Base-by-base conservation (phyloP, 164 flowering plant genomes). In the Sedum album region DNA sequence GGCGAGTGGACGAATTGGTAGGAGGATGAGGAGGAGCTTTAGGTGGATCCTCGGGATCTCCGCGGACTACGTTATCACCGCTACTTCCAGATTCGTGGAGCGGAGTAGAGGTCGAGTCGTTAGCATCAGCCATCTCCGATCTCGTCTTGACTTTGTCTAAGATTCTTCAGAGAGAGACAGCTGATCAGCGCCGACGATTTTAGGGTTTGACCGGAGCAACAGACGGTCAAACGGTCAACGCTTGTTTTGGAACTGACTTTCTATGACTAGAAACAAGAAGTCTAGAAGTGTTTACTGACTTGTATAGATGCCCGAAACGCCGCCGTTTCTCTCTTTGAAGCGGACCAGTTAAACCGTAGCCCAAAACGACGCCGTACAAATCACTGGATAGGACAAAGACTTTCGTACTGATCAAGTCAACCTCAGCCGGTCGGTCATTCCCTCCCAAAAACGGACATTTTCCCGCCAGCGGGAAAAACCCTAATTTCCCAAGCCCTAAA, bases 21-120 rank as follows among this genome's bases (percentile, higher is more conserved):
- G 96, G 79, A 70, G 49, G 63, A 0, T 88, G 85, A 15, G 85
- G 86, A 15, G 85, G 87, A 68, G 88, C 74, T 72, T 88, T 90
- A n/a, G 71, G 81, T 0, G 89, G 84, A 78, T 86, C 93, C 67
- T 90, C 96, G 70, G 86, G 84, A 75, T 89, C 91, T 36, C 68
- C 72, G 62, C 68, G 42, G 41, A 30, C 77, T 25, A 60, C 76
- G 55, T 75, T 72, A 2, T 66, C 79, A 42, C 69, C 30, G 20
- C 67, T 41, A 6, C 33, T 57, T 57, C 31, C 33, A 1, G 62
- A 13, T 28, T 57, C 62, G 33, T 30, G 31, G 6, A 57, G 6
- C 1, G 62, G 31, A 30, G 62, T 6, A 26, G 62, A 57, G 5
- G 62, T 57, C 3, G 62, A 57, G 4, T 57, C 62, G 18, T 57